Base-by-base conservation (phyloP, 352 stramenopile genomes). In the Phytopythium aichiense region DNA sequence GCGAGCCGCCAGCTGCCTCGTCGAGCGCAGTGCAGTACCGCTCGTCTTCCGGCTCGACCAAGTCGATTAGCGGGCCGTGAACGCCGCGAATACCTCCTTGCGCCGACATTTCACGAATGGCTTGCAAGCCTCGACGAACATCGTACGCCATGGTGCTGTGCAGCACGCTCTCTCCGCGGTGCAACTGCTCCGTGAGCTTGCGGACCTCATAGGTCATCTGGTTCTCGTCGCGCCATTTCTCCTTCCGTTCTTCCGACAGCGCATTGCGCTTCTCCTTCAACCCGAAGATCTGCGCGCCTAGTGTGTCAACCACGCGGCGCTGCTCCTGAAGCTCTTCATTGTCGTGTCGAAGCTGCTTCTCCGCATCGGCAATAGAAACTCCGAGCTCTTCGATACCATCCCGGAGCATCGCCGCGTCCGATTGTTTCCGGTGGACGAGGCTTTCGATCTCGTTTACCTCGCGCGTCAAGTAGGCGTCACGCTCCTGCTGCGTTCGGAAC, bases 31-130 rank as follows among this genome's bases (percentile, higher is more conserved):
- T 98, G 58, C 91, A 95, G 67, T 99, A 99, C 31, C 88, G 83
- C 33, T 96, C 82, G 33, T 93, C 87, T 0, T 86, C 72, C 31
- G 87, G 88, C 57, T 81, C 78, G 42, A 99, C 88, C 38, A 99
- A 94, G 33, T 99, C 96, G 61, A 99, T 96, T 23, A 99, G 64
- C n/a, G 97, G 92, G 8, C 97, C 98, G 74, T 96, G 98, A 54
- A 98, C 87, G 12, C 86, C 88, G 45, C 71, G 65, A 37, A 94
- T 73, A 15, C 72, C 81, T 22, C 92, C 84, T 54, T 84, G 59
- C 38, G 87, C 69, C 7, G 95, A 87, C 79, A 99, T 98, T 42
- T 94, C 79, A 5, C 85, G 76, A 11, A 96, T 74, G 33, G 88
- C 90, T 43, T 91, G 76, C 6, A 98, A 69, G 53, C 89, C 89